phyloP scores from a whole-genome alignment of 768 basidiomycete genomes.

The Macrolepiota dolichaula region DNA sequence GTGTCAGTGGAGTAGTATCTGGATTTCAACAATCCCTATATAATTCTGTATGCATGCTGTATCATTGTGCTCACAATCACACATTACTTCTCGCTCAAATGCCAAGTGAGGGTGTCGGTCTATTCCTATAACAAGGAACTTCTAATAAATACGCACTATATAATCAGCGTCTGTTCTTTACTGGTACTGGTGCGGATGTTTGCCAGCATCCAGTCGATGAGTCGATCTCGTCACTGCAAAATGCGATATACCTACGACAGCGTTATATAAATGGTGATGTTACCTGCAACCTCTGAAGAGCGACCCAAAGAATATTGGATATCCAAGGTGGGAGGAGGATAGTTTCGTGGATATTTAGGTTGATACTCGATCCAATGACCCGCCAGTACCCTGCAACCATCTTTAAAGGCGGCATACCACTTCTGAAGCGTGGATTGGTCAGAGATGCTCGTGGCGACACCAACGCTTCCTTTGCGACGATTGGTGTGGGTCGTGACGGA shows the following conservation, averaged over 20 bases:
- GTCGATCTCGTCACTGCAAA: neutral
- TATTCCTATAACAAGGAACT: neutral
- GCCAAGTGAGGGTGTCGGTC: neutral
- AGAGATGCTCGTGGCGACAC: too few relatives aligned
- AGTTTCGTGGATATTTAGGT: neutral
- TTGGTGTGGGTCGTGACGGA: neutral
- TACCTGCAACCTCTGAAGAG: neutral
- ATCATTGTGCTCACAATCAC: neutral
- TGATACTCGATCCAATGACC: neutral
- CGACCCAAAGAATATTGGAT: neutral
- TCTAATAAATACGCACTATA: neutral
- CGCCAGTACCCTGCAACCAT: neutral
- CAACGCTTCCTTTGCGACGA: neutral
- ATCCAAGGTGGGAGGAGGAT: neutral
- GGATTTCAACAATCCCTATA: slow-evolving; percentile 82
- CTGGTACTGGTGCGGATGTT: neutral
- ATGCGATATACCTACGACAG: neutral
- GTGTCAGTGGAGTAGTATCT: slow-evolving; percentile 42
- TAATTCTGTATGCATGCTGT: slow-evolving; percentile 10
- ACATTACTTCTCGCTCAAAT: neutral
- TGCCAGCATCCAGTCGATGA: too few relatives aligned
- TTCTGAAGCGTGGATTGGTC: neutral
- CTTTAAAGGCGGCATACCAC: neutral
- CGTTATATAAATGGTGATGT: neutral
- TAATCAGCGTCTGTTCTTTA: neutral